phyloP scores from a whole-genome alignment of 2,329 filamentous ascomycete species.

The Waltergamsia citrina region DNA sequence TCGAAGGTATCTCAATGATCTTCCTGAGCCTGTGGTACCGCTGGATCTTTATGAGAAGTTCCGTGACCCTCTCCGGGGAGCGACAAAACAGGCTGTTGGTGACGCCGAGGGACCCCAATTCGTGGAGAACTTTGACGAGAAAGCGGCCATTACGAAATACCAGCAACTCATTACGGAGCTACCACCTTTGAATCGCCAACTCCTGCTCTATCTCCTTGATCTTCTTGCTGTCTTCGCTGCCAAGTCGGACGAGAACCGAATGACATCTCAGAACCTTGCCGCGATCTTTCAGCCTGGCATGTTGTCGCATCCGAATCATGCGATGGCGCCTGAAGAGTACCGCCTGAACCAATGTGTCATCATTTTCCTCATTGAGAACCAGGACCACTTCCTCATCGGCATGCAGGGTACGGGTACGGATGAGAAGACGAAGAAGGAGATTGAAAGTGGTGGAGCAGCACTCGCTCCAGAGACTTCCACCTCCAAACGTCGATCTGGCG shows the following conservation, averaged over 20 bases:
- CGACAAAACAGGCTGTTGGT: conserved; percentile 63
- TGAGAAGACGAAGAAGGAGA: conserved; percentile 57
- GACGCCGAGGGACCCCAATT: conserved; percentile 62
- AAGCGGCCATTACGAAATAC: conserved; percentile 70
- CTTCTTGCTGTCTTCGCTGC: conserved; percentile 93
- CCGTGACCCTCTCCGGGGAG: conserved; percentile 66
- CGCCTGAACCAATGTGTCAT: conserved; percentile 92
- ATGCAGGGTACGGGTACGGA: conserved; percentile 99
- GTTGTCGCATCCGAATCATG: conserved; percentile 85
- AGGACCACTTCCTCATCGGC: conserved; percentile 95
- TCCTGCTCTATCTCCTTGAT: conserved; percentile 92
- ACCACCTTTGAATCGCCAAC: conserved; percentile 83
- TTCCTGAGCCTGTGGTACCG: conserved; percentile 94
- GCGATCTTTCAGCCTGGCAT: conserved; percentile 98
- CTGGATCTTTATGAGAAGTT: conserved; percentile 89
- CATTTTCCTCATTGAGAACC: conserved; percentile 96
- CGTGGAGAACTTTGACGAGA: conserved; percentile 52
- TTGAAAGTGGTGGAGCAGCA: conserved; percentile 56
- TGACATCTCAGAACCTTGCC: conserved; percentile 89
- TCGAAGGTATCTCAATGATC: conserved; percentile 87
- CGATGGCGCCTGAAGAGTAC: conserved; percentile 93
- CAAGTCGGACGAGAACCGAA: conserved; percentile 92
- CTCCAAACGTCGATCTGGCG: conserved; percentile 40
- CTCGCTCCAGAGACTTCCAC: conserved; percentile 22
- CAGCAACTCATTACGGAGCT: conserved; percentile 88